Evolutionary conservation across 2,329 filamentous ascomycete species (phyloP), one percentile per base, ranked within the genome.

Genomic region (Calonectria montana): DNA sequence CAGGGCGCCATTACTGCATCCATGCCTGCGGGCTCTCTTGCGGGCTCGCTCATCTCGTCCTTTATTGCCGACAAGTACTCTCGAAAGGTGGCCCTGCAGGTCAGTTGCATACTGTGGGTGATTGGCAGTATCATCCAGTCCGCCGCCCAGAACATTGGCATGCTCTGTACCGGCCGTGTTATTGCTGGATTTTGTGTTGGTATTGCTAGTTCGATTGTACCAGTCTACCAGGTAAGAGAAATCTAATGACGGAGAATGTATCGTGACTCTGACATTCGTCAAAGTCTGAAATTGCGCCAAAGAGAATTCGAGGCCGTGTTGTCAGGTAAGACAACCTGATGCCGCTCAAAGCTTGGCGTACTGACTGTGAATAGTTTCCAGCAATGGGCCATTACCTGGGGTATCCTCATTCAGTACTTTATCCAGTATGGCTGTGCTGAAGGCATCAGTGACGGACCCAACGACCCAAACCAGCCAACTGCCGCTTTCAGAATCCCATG

Each of bases 111-210:
- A 5, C 78, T 90, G 10, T 90, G 88, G 88, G 84, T 87, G 57
- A 78, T 87, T 61, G 87, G 87, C 2, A 83, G 85, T 41, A 83
- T 84, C 69, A 88, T 94, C 69, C 88, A 92, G 77, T 89, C 88
- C 61, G 89, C 91, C 2, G 81, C 92, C 2, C 88, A 92, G 77
- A 91, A 91, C 78, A 89, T 95, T 48, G 87, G 85, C 31, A 94
- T 95, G 92, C 87, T 96, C 21, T 90, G 94, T 71, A 89, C 89
- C 3, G 94, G 93, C 3, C 91, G 94, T 73, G 84, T 93, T 73
- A 90, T 95, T 81, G 92, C 93, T 74, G 94, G 94, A 48, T 79
- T 95, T 75, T 91, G 91, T 69, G 92, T 95, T 67, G 94, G 94
- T 72, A 94, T 95, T 76, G 91, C 91, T 74, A 94, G 92, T 31